These are phyloP conservation scores for Mrakia hoshinonis DNA, from an alignment of 768 basidiomycete species.

Conservation along the genomic window DNA sequence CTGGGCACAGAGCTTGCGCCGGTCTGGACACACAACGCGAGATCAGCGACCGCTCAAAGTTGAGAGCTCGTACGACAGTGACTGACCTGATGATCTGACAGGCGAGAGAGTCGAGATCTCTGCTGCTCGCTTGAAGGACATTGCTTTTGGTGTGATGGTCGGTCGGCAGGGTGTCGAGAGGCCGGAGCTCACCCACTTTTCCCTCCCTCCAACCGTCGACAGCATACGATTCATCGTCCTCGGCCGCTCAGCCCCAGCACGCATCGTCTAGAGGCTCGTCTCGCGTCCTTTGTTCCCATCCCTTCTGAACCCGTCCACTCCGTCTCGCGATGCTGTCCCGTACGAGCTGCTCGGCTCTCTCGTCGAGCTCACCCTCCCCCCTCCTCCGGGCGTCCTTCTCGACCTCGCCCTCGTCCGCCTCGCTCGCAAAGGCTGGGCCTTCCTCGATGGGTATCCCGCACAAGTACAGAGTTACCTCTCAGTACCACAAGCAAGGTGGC, in stretches of 20 bases:
- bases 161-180: not conserved
- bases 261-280: no score
- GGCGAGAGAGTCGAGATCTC: conserved; percentile 19
- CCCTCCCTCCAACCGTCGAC: no score
- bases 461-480: not conserved
- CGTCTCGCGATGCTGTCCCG: not conserved
- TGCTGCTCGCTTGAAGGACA: conserved; percentile 27
- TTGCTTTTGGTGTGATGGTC: not conserved
- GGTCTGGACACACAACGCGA: not conserved
- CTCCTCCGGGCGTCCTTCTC: not conserved
- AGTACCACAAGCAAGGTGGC: not conserved
- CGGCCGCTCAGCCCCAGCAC: no score
- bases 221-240: no score
- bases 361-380: not conserved
- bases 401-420: not conserved
- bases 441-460: conserved; percentile 18
- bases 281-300: not conserved
- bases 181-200: not conserved
- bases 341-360: not conserved
- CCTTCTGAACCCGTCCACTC: not conserved
- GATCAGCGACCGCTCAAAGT: not conserved
- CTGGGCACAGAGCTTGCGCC: conserved; percentile 14
- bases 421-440: not conserved
- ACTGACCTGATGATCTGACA: conserved; percentile 18
- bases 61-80: not conserved